phyloP scores from a whole-genome alignment of 495 filamentous ascomycete genomes.

The Penicillium maclennaniae region DNA sequence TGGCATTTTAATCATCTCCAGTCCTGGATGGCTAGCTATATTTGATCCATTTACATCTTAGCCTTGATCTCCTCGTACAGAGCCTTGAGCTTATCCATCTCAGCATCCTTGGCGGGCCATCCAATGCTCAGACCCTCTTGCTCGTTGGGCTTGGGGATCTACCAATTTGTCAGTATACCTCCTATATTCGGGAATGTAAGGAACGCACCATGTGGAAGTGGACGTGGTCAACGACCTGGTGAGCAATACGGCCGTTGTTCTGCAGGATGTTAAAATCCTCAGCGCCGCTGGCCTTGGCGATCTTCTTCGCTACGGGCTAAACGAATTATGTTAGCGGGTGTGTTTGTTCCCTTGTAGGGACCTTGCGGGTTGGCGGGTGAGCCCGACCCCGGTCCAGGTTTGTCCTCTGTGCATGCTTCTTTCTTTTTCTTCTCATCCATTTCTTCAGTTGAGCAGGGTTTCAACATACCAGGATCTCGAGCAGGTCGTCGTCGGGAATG shows the following conservation, averaged over 20 bases:
- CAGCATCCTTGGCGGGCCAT: conserved; percentile 73
- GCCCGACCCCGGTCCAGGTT: background rate
- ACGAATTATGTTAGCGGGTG: conserved; percentile 7
- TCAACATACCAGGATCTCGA: conserved; percentile 70
- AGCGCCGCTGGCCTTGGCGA: conserved; percentile 72
- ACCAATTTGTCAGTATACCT: conserved; percentile 15
- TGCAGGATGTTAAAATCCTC: conserved; percentile 89
- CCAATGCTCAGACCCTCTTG: conserved; percentile 72
- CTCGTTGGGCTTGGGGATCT: conserved; percentile 95
- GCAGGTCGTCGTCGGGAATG: conserved; percentile 84
- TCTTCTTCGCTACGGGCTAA: conserved; percentile 81
- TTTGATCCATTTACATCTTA: conserved; percentile 63
- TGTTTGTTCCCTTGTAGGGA: conserved; percentile 5
- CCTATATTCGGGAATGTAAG: background rate
- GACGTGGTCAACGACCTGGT: conserved; percentile 92
- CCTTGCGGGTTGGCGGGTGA: conserved; percentile 15
- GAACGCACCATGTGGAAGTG: conserved; percentile 85
- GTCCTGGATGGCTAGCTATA: background rate
- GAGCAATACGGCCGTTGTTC: conserved; percentile 92
- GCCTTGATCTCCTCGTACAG: conserved; percentile 77
- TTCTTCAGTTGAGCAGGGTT: background rate
- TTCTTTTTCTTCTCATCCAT: background rate
- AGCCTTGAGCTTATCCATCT: conserved; percentile 82
- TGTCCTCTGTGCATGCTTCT: background rate
- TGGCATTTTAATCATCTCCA: background rate